A percentile compares a stretch with the other conserved stretches of the same genome.
These are phyloP conservation scores for Kazachstania taianensis DNA, from an alignment of 805 yeast species.

Conservation along the genomic window DNA sequence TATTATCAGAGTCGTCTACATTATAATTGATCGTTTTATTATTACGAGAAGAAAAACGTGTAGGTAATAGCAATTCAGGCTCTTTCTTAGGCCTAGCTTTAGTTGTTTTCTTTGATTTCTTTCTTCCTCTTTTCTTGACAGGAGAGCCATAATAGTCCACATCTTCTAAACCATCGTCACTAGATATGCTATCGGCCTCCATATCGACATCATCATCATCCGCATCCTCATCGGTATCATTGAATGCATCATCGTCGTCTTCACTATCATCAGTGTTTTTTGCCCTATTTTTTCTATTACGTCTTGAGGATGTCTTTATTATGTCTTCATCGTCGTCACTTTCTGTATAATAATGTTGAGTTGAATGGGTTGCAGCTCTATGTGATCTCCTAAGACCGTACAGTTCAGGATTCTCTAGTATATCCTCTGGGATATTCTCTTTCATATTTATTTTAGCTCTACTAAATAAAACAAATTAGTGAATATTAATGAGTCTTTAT, in stretches of 20 bases:
- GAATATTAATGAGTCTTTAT: too few relatives aligned
- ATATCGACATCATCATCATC: constrained; percentile 19
- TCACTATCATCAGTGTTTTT: constrained; percentile 19
- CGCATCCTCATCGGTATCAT: constrained; percentile 17
- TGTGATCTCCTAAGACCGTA: constrained; percentile 74
- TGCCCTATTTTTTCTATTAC: constrained; percentile 10
- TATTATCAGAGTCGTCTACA: constrained; percentile 50
- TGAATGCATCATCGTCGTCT: constrained; percentile 24
- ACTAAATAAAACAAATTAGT: too few relatives aligned
- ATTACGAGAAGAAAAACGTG: constrained; percentile 70
- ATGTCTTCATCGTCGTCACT: constrained; percentile 24
- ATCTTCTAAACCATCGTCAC: too few relatives aligned
- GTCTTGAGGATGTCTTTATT: constrained; percentile 1
- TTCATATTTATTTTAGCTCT: constrained; percentile 1
- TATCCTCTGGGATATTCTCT: constrained; percentile 40
- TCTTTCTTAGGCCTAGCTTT: constrained; percentile 8
- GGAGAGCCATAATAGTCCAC: constrained; percentile 15
- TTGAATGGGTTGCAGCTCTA: constrained; percentile 40
- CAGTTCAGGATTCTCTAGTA: constrained; percentile 64
- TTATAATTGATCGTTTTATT: constrained; percentile 60
- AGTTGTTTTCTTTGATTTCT: constrained; percentile 11
- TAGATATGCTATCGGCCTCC: constrained; percentile 9
- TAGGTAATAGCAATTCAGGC: constrained; percentile 34
- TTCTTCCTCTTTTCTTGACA: constrained; percentile 10
- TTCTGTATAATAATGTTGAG: constrained; percentile 15